Evolutionary conservation across 192 early-diverging fungal genomes (phyloP), one percentile per base, ranked within the genome.

Genomic region (Linnemannia schmuckeri): DNA sequence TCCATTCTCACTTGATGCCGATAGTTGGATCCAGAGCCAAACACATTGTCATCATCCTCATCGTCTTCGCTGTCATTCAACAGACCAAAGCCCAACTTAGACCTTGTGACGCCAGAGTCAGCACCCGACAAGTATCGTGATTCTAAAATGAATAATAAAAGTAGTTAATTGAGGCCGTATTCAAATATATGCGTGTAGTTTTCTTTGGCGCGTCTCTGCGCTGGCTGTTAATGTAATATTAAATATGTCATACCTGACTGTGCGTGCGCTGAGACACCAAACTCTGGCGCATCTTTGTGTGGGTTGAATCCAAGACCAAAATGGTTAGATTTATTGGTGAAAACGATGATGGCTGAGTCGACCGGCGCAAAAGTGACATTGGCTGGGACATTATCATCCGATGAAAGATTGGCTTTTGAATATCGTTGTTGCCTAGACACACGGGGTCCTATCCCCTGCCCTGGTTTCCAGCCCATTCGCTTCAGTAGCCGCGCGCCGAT

Each of bases 381-480:
- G 12, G 78, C 75, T n/a, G 93, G 89, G n/a, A 90, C 91, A 9
- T 95, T 77, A 18, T 89, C 90, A 13, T 88, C 87, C 15, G 72
- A 76, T 24, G 76, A 17, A 17, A 47, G 69, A 10, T 24, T 30
- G 35, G 46, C 89, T 4, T 72, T 75, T 20, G 77, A 69, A 18
- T 61, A 70, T 49, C 49, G 70, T 63, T 88, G 82, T 44, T 79
- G 81, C 55, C 88, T 92, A 27, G 87, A 89, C 12, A 92, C 88
- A 24, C 95, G 91, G 8, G 96, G 93, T 6, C 97, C 97, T 49
- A 98, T 91, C 2, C 95, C 96, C 75, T 97, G 96, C 7, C 97
- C 97, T 52, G 96, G 93, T 69, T 94, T 92, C 96, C 97, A 97
- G 0, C 97, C 97, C 97, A 98, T 96, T 68, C 91, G 88, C 22